Percentiles rank a stretch among this genome's conserved stretches.
Conservation (phyloP, 805 yeast genomes). For the Ogataea nonfermentans region DNA sequence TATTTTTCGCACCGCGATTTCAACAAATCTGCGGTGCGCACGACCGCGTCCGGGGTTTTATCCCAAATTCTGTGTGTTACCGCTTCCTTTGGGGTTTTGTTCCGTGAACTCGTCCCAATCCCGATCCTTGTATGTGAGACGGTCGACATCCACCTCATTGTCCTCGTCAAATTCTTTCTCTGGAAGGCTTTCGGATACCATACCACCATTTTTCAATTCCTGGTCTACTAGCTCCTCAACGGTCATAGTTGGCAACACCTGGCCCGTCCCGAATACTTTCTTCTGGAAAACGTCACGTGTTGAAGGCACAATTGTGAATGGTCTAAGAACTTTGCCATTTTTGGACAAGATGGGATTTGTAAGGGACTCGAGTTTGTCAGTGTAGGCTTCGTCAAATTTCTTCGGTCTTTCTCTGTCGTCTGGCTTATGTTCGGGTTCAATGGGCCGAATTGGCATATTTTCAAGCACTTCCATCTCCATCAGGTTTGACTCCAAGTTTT, state of each 20-base stretch:
- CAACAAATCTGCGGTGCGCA: constrained; percentile 1
- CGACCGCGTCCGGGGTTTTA: constrained; percentile 2
- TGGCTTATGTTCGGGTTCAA: constrained; percentile 6
- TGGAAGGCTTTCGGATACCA: constrained; percentile 47
- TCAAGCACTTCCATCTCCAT: constrained; percentile 68
- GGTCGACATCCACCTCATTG: constrained; percentile 55
- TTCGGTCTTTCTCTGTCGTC: constrained; percentile 16
- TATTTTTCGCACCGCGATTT: constrained; percentile 10
- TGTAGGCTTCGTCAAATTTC: constrained; percentile 45
- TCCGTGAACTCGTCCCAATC: constrained; percentile 95
- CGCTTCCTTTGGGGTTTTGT: constrained; percentile 81
- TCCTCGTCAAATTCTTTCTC: constrained; percentile 58
- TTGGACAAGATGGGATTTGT: constrained; percentile 56
- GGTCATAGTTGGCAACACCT: constrained; percentile 87
- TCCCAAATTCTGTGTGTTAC: constrained; percentile 74
- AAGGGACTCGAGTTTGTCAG: constrained; percentile 58
- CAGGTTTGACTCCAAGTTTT: constrained; percentile 52
- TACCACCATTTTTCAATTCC: constrained; percentile 82
- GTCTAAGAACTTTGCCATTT: constrained; percentile 77
- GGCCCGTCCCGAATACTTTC: constrained; percentile 88
- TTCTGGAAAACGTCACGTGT: constrained; percentile 51
- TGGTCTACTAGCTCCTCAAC: constrained; percentile 89
- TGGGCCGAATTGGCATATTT: constrained; percentile 38
- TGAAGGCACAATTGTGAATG: constrained; percentile 70
- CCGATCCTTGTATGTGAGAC: constrained; percentile 71